A percentile compares a stretch with the other conserved stretches of the same genome.
phyloP scores from a whole-genome alignment of 2,329 filamentous ascomycete genomes.

The Phyllosticta paracitricarpa region DNA sequence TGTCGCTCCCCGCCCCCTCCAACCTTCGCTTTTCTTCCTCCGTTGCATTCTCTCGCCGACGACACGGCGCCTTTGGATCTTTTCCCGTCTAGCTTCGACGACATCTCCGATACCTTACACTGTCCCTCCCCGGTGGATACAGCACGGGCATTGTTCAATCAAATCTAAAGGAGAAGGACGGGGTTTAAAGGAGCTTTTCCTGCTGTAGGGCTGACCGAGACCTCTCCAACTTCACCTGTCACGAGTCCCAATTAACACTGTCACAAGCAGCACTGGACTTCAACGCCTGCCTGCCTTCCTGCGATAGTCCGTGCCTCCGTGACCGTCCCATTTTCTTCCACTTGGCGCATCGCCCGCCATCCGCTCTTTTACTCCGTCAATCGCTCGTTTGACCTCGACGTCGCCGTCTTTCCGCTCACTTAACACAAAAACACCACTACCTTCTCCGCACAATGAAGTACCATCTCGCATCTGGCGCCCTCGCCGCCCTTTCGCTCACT shows the following conservation, averaged over 20 bases:
- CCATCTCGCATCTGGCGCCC: not conserved
- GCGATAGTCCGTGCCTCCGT: not conserved
- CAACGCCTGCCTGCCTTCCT: not conserved
- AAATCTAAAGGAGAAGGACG: slow-evolving; percentile 8
- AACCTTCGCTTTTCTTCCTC: slow-evolving; percentile 1
- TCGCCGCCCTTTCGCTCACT: slow-evolving; percentile 22
- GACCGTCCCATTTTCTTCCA: not conserved
- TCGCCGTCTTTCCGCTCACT: not conserved
- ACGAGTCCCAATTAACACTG: not conserved
- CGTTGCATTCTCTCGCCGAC: not conserved
- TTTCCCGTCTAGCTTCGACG: not conserved
- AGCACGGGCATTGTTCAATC: slow-evolving; percentile 9
- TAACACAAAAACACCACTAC: not conserved
- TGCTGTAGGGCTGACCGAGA: not conserved
- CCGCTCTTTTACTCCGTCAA: slow-evolving; percentile 5
- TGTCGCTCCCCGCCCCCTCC: not conserved
- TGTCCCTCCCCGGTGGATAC: slow-evolving; percentile 10
- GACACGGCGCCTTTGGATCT: not conserved
- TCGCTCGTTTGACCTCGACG: not conserved
- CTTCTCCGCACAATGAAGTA: not conserved
- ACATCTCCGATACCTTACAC: not conserved
- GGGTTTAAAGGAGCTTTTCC: not conserved
- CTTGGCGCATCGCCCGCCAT: not conserved
- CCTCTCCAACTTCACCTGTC: not conserved
- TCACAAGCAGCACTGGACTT: not conserved